A percentile compares a stretch with the other conserved stretches of the same genome.
These are phyloP conservation scores for Eimeria acervulina DNA, from an alignment of 169 alveolate genomes.

Conservation along the genomic window DNA sequence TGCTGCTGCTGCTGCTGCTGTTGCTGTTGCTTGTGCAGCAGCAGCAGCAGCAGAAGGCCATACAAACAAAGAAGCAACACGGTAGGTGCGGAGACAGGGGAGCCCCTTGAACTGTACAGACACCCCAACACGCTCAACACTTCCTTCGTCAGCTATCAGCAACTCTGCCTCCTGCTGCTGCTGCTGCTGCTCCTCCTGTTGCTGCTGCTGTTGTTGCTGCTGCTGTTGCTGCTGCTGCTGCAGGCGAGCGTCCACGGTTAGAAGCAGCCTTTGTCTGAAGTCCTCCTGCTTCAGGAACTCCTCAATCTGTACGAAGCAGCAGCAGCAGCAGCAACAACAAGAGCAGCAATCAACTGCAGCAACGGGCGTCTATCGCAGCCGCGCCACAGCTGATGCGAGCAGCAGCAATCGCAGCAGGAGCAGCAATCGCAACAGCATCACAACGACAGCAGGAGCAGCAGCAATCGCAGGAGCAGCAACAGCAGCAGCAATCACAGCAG, in stretches of 20 bases:
- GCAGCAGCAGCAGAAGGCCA: slow-evolving; percentile 15
- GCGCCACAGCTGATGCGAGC: not conserved
- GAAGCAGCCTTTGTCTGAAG: not conserved
- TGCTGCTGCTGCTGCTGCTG: slow-evolving; percentile 3
- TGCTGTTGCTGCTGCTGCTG: slow-evolving; percentile 43
- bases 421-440: not conserved
- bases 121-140: not conserved
- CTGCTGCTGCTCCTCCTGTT: not conserved
- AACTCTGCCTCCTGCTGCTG: not conserved
- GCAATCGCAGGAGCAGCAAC: not conserved
- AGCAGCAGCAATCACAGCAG: not conserved
- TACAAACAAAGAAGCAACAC: not conserved
- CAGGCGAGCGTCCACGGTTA: slow-evolving; percentile 29
- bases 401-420: not conserved
- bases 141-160: not conserved
- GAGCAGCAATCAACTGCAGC: not conserved
- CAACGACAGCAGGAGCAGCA: not conserved
- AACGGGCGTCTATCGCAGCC: not conserved
- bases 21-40: not conserved
- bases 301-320: not conserved
- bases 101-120: slow-evolving; percentile 20
- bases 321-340: slow-evolving; percentile 7
- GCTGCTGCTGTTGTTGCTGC: slow-evolving; percentile 33
- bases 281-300: not conserved
- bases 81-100: slow-evolving; percentile 40